Base-by-base conservation (phyloP, 2,329 filamentous ascomycete genomes). In the Amylocarpus encephaloides region DNA sequence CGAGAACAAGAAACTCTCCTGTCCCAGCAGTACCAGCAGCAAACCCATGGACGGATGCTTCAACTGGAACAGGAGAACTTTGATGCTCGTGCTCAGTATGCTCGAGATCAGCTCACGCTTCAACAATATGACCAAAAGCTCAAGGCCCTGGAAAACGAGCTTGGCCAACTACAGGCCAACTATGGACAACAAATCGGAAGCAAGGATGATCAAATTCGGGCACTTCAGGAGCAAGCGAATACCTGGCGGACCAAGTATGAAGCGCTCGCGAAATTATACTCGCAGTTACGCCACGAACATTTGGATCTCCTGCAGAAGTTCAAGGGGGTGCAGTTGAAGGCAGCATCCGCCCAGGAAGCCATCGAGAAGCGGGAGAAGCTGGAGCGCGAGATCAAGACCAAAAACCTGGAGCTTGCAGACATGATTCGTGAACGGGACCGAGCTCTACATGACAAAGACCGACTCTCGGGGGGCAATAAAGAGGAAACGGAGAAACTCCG, bases 221-320 rank as follows among this genome's bases (percentile, higher is more conserved):
- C 93, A 1, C 74, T 98, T 16, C 93, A 97, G 65, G 93, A 97
- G 71, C 93, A 97, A 70, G 86, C 97, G 58, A 96, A 96, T 69
- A 96, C 91, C 0, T 98, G 93, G 93, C 80, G 93, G 51, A 86
- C 87, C 46, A 98, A 98, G 70, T 98, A 98, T 64, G 93, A 98
- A 68, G 88, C 92, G 1, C 74, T 98, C 44, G 93, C 93, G 19
- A 98, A 97, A 72, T 78, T 98, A 12, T 98, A 98, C 71, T 96
- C 92, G 6, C 93, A 98, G 70, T 75, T 98, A 54, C 86, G 93
- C 46, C 86, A 93, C 59, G 93, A 98, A 69, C 93, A 98, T 72
- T 76, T 98, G 30, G 92, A 97, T 64, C 79, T 98, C 12, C 74
- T 98, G 40, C 88, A 95, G 65, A 97, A 94, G 66, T 97, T 95